Conservation (phyloP, 1,284 basidiomycete species). For the Puccinia sorghi region DNA sequence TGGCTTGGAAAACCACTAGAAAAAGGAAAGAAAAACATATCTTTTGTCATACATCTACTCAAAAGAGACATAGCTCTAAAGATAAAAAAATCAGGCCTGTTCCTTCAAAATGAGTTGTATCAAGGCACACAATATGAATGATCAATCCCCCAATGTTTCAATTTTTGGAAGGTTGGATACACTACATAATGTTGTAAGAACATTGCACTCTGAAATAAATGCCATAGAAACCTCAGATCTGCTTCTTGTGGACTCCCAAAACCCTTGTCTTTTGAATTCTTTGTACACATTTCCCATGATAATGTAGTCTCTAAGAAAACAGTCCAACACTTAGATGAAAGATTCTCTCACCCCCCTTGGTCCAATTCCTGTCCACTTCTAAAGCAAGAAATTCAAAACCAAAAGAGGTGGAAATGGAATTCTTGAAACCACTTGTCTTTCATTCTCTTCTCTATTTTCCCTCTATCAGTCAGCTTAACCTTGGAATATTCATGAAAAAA, state of each 20-base stretch:
- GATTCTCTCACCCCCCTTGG: constrained; percentile 1
- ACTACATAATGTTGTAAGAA: neutral
- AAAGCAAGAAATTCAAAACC: neutral
- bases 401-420: neutral
- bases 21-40: neutral
- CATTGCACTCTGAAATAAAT: neutral
- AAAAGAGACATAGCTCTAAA: neutral
- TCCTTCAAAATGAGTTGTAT: neutral
- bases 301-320: neutral
- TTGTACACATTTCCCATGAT: neutral
- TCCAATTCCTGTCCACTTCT: neutral
- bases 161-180: neutral
- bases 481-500: too few relatives aligned
- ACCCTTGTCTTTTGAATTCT: neutral
- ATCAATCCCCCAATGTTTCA: constrained; percentile 3
- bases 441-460: neutral
- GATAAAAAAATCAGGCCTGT: neutral
- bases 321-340: neutral
- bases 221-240: neutral
- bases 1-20: neutral
- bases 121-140: neutral
- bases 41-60: neutral
- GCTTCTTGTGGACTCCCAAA: neutral
- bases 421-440: neutral
- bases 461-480: neutral